Base-by-base conservation (phyloP, 805 yeast species). In the Wickerhamomyces strasburgensis region DNA sequence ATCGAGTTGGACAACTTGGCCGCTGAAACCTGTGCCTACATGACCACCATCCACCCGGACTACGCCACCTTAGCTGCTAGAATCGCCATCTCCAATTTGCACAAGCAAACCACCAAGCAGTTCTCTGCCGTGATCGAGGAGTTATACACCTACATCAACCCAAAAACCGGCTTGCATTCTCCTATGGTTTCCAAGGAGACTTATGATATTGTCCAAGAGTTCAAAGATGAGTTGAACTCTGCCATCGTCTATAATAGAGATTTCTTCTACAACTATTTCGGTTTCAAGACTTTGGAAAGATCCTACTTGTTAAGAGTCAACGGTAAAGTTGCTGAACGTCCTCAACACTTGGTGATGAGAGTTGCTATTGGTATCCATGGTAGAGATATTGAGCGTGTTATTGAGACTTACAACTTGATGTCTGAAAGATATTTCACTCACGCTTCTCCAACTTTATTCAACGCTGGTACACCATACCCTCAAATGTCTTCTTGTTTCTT, bases 31-130 rank as follows among this genome's bases (percentile, higher is more conserved):
- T 95, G 96, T 40, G 98, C 98, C 29, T 84, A 83, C 58, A 86
- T 93, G 96, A 88, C 97, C 41, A 90, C 98, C 10, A 76, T 85
- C 45, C 98, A 90, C 62, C 98, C 98, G n/a, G 98, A 93, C 65
- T 89, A 90, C 54, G 96, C 97, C 19, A 78, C 80, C 29, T 72
- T 88, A 52, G 97, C 97, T 37, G 97, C 98, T 25, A 80, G 98
- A 67, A 83, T 90, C 43, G 97, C 98, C 15, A 81, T 93, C 38
- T 85, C 96, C 29, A 87, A 87, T 61, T 72, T 93, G 57, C 97
- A 90, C 69, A 89, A 89, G 65, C 95, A 88, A 66, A 89, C 97
- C 36, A 84, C 87, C 43, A 84, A 84, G 62, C 83, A 73, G 55
- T 90, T 84, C 53, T 81, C 94, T 27, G 79, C 78, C 51, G 95